Conservation (phyloP, 2,329 filamentous ascomycete species). For the Alternaria sp. region DNA sequence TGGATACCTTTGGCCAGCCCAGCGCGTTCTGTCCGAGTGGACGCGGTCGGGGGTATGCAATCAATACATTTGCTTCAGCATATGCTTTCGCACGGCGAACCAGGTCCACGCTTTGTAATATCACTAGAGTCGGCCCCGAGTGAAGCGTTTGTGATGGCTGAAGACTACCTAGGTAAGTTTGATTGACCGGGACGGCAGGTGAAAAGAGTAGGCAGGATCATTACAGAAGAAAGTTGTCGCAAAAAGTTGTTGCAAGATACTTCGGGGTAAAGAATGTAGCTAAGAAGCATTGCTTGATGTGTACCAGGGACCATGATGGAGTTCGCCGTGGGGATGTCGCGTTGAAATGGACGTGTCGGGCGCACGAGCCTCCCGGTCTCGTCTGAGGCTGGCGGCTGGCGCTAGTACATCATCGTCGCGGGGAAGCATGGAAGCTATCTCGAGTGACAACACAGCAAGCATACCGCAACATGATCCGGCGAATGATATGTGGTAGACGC, state of each 20-base stretch:
- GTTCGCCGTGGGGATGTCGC: neutral
- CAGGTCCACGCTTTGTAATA: neutral
- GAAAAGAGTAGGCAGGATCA: neutral
- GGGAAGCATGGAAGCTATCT: constrained; percentile 8
- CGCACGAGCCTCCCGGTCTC: neutral
- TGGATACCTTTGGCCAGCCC: neutral
- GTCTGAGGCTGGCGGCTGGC: neutral
- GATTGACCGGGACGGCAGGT: neutral
- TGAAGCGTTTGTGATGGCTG: neutral
- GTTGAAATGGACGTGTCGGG: neutral
- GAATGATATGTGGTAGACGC: constrained; percentile 8
- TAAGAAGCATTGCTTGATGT: neutral
- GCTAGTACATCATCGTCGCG: constrained; percentile 13
- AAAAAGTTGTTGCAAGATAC: neutral
- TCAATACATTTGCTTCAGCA: neutral
- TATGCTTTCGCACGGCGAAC: neutral
- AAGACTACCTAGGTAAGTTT: neutral
- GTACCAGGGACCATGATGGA: neutral
- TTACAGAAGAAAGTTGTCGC: neutral
- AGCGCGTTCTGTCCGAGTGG: neutral
- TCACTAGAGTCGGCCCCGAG: neutral
- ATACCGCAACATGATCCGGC: constrained; percentile 10
- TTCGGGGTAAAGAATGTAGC: neutral
- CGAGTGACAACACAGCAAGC: constrained; percentile 19
- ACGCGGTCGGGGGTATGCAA: too few species aligned